phyloP scores from a whole-genome alignment of 345 rosid genomes.

The Gossypium rotundifolium region DNA sequence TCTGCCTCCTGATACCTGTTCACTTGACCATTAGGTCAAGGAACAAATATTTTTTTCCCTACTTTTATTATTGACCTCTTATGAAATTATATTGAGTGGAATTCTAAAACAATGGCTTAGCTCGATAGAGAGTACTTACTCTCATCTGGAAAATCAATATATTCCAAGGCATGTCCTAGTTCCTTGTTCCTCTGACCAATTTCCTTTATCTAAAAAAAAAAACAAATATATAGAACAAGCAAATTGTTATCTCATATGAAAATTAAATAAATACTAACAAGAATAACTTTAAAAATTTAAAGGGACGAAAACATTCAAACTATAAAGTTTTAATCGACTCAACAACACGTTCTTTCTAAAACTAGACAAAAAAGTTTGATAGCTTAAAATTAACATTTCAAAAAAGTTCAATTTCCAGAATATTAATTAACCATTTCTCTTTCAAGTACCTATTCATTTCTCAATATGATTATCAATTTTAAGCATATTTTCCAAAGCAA shows the following conservation, averaged over 20 bases:
- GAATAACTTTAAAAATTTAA: neutral
- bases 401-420: neutral
- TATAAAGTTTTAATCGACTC: neutral
- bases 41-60: neutral
- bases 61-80: neutral
- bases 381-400: neutral
- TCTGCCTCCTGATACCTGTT: conserved; percentile 32
- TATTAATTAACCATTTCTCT: neutral
- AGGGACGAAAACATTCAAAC: neutral
- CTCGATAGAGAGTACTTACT: conserved; percentile 30
- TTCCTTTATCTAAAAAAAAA: conserved; percentile 29
- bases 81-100: neutral
- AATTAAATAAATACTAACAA: neutral
- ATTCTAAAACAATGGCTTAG: neutral
- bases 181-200: neutral
- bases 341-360: neutral
- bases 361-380: neutral
- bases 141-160: conserved; percentile 48
- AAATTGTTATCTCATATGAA: neutral
- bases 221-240: neutral
- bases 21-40: conserved; percentile 43
- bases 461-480: neutral
- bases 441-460: neutral
- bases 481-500: neutral
- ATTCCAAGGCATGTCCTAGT: conserved; percentile 24